Percentiles rank a stretch among this genome's conserved stretches.
These are phyloP conservation scores for Dactylellina cionopaga DNA, from an alignment of 2,329 filamentous ascomycete genomes.

Conservation along the genomic window DNA sequence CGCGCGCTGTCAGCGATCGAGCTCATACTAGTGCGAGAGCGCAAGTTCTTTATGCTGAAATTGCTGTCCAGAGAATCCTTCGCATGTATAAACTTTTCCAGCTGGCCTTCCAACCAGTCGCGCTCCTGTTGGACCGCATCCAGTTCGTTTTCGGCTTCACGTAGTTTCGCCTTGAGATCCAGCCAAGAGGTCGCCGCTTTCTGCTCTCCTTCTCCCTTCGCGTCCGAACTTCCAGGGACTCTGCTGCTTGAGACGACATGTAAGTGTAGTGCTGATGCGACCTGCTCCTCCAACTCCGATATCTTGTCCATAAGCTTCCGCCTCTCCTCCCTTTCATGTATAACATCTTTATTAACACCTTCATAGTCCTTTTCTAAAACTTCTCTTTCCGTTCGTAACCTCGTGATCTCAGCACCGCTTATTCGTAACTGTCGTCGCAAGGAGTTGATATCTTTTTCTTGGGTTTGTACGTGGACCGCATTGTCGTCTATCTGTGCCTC, in stretches of 20 bases:
- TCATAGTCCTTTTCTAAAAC: slow-evolving; percentile 50
- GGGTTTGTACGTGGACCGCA: slow-evolving; percentile 49
- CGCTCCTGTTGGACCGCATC: slow-evolving; percentile 49
- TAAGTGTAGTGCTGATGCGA: slow-evolving; percentile 46
- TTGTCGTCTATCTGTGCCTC: slow-evolving; percentile 51
- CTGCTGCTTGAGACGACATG: slow-evolving; percentile 43
- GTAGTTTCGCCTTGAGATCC: slow-evolving; percentile 48
- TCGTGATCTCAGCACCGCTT: slow-evolving; percentile 49
- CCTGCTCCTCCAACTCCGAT: slow-evolving; percentile 41
- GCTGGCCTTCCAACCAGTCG: slow-evolving; percentile 44
- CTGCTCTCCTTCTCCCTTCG: slow-evolving; percentile 18
- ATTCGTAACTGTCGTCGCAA: slow-evolving; percentile 52
- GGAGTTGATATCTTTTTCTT: slow-evolving; percentile 50
- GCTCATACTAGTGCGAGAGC: slow-evolving; percentile 44
- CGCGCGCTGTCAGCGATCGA: slow-evolving; percentile 42
- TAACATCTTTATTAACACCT: slow-evolving; percentile 35
- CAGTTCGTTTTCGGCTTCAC: slow-evolving; percentile 48
- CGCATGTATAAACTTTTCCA: slow-evolving; percentile 51
- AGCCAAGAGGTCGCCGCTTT: slow-evolving; percentile 43
- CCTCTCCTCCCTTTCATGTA: slow-evolving; percentile 36
- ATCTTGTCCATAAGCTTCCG: slow-evolving; percentile 51
- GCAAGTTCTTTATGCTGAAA: slow-evolving; percentile 48
- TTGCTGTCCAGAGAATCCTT: slow-evolving; percentile 50
- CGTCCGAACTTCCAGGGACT: slow-evolving; percentile 4
- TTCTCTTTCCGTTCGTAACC: slow-evolving; percentile 50